Evolutionary conservation across 768 basidiomycete species (phyloP), one percentile per base, ranked within the genome.

Genomic region (Pulveroboletus sp.): DNA sequence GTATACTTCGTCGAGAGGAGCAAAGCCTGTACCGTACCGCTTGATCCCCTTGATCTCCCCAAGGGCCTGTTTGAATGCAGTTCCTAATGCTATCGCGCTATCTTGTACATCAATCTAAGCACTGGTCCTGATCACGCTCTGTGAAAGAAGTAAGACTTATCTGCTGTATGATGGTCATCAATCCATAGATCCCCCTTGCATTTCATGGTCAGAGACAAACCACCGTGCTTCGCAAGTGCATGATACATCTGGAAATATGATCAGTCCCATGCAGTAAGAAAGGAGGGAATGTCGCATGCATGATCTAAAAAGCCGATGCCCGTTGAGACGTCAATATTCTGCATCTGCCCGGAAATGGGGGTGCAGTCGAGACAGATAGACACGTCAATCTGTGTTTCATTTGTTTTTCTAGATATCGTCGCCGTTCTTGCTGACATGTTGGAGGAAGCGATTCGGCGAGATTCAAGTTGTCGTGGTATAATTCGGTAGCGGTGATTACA

Each of bases 291-390:
- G 29, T 79, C 50, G 93, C 27, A 9, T 29, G 93, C 95, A 76
- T 99, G 97, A 69, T 99, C 95, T 32, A 98, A 78, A 67, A 98
- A 99, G n/a, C 97, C 97, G 51, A 99, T 94, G 23, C 97, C 97
- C 1, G 95, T 98, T 19, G 83, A 84, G 48, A 99, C 75, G 25
- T 88, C 74, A 60, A 99, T 98, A 31, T 69, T 72, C 69, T 97
- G 95, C 29, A 70, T 67, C 39, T 72, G 77, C 23, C 72, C 72
- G 6, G 79, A 70, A 41, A 82, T 83, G 4, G 90, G 81, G 8
- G 75, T 69, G 62, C 84, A 83, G 73, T 98, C 97, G 44, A 99
- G 80, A 63, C 84, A 76, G 57, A 99, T 73, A 31, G 68, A 75
- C 55, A 94, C 85, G n/a, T 86, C 76, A 52, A 98, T 93, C 52